Evolutionary conservation across 768 basidiomycete species (phyloP), one percentile per base, ranked within the genome.

Genomic region (Leucosporidium yakuticum): DNA sequence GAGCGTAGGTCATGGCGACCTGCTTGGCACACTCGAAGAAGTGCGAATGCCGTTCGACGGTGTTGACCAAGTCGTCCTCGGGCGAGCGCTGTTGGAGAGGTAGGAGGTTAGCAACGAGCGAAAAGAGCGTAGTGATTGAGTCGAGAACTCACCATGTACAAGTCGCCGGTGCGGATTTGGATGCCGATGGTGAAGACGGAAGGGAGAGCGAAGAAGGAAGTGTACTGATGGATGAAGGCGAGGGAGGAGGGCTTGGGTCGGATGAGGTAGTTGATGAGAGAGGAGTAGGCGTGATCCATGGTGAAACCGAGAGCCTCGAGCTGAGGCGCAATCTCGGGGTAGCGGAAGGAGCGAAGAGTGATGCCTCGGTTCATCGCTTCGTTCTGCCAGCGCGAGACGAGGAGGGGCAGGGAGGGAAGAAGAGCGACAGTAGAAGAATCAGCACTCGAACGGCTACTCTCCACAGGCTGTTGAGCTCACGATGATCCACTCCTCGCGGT

Each of bases 211-310:
- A 71, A 71, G 47, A 68, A n/a, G 1, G 61, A 60, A 2, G 67
- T 68, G 61, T 71, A 71, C 34, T 65, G 64, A 3, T 36, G 8
- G 62, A 71, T 63, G 57, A 68, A 68, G 6, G 32, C 58, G 50
- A 71, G 66, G 44, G 62, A 61, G 27, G 64, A 60, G 7, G 64
- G 56, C 21, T 71, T 71, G 0, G 70, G 70, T 1, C 70, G 60
- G 17, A 71, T 29, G 48, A 71, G 70, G 58, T 68, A 71, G 34
- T 63, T 63, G 50, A 68, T 58, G 11, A 71, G 51, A 53, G 67
- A 71, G 2, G 70, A 63, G 48, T 68, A 71, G 32, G 67, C 60
- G 55, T 44, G 39, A 2, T 44, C 39, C 39, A 44, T 44, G 39
- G 39, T 44, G 14, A 44, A 23, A 3, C 50, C 25, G 23, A 51